Base-by-base conservation (phyloP, 192 early-diverging fungal genomes). In the Helicostylum pulchrum region DNA sequence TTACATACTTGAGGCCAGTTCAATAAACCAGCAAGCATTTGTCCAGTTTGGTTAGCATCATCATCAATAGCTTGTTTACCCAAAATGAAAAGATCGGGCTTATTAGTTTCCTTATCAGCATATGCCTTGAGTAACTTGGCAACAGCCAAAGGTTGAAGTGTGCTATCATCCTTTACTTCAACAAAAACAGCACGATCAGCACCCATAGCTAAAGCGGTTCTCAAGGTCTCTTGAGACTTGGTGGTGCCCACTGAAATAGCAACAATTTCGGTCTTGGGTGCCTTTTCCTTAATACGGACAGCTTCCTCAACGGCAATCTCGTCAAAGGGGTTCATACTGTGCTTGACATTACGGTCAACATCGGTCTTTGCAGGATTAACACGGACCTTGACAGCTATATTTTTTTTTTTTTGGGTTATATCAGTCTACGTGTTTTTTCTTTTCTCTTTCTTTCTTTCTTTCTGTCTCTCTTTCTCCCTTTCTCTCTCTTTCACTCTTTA, bases 21-120 rank as follows among this genome's bases (percentile, higher is more conserved):
- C 45, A 99, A 78, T 44, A 99, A 79, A 32, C 97, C 97, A 47
- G 94, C 97, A 31, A 99, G 87, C 94, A 99, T 97, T 84, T 99
- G 95, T 7, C 97, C 95, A 12, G 94, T 97, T 77, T 99, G 97
- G 79, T 88, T 91, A 52, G 91, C 77, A 74, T 99, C 97, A 75
- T 99, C 97, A 81, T 97, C 97, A 70, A 99, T 99, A 39, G 95
- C 95, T 83, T 99, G 97, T 82, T 99, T 99, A 54, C 97, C 97
- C 55, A 99, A 78, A 56, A 99, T 91, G 15, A 99, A 91, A 21
- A 97, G 74, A 68, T 95, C 87, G 31, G 95, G 91, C 79, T 96
- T 93, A 46, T 67, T 63, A 26, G 63, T 66, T 76, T 95, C 90
- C 80, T 92, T 90, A 21, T 88, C 89, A 30, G 89, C 82, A 32